Evolutionary conservation across 176 grass and related monocot genomes (phyloP), one percentile per base, ranked within the genome.

Genomic region (Zoysia japonica): DNA sequence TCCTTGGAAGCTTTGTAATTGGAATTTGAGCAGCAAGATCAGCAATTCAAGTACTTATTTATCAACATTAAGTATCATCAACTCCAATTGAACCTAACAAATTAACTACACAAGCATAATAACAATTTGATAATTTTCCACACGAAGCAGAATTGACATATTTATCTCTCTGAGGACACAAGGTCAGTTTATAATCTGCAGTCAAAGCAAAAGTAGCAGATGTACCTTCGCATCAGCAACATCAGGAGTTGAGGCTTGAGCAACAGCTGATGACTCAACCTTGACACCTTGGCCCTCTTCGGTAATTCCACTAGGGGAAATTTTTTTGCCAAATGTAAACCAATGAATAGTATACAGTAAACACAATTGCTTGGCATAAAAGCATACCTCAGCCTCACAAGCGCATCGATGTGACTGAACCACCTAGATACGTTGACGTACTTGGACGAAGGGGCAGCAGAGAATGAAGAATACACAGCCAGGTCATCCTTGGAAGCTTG

Each of bases 401-500:
- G 89, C 9, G 92, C 96, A 84, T 98, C 90, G 70, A 98, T 93
- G 81, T 98, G 96, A 59, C 12, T 77, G 65, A 82, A 98, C 96
- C 96, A 98, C 86, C 96, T 98, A 13, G 86, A 50, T 7, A 82
- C 88, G 47, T 98, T 98, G 69, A 72, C 76, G 78, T 89, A 95
- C 53, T 92, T 87, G 0, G 83, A 66, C 5, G 92, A 87, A 8
- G 96, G 96, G 50, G 79, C 41, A 4, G 88, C 13, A 38, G 80
- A 71, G 52, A 95, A 77, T 45, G 80, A 84, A 11, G 83, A 72
- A 64, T 93, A 89, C 57, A 95, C 88, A 89, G 90, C 86, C 78
- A 98, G 19, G 56, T 98, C 96, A 93, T 98, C 96, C 81, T 98
- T 98, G 9, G 96, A 98, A 51, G 96, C 96, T 93, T 94, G 92